Evolutionary conservation across 2,329 filamentous ascomycete species (phyloP), one percentile per base, ranked within the genome.

Genomic region (Westerdykella ornata): DNA sequence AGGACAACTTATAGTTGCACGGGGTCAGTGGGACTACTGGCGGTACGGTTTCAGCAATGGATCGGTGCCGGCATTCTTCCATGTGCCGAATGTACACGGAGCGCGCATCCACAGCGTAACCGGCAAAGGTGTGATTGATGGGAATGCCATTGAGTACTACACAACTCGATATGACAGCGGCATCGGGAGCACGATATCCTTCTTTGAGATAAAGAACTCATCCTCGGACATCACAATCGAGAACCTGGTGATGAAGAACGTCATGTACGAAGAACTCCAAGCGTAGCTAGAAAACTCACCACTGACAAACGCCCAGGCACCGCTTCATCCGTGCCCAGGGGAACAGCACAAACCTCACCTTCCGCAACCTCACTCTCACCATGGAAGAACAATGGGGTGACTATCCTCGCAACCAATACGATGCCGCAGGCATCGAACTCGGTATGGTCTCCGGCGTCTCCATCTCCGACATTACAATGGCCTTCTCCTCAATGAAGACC

Each of bases 381-480:
- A 68, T 71, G 0, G 54, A 55, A 2, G 71, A 68, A 3, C 67
- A 62, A 8, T 70, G 64, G 4, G 43, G 44, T 19, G 68, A 68
- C 18, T 42, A 44, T 1, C 53, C 68, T 2, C 66, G 68, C 42
- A 71, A 70, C 51, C 35, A 45, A 17, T 20, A 16, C 14, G 42
- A 49, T 19, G 72, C 65, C 1, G 68, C 71, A 42, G 69, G 69
- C 4, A 71, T 72, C 44, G 69, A 71, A 32, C 60, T 72, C 35
- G 66, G 66, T 12, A 56, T 64, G 31, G 66, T 70, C 2, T 52
- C 49, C 16, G 52, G 67, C 36, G 57, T 67, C 30, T 52, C 52
- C 1, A 62, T 72, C 14, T 56, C 51, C 32, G 72, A 71, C 44
- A 61, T 70, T 41, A 68, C 71, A 39, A 69, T 72, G 53, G 32